Evolutionary conservation across 2,329 filamentous ascomycete genomes (phyloP).

Genomic region (Colletotrichum coccodes): DNA sequence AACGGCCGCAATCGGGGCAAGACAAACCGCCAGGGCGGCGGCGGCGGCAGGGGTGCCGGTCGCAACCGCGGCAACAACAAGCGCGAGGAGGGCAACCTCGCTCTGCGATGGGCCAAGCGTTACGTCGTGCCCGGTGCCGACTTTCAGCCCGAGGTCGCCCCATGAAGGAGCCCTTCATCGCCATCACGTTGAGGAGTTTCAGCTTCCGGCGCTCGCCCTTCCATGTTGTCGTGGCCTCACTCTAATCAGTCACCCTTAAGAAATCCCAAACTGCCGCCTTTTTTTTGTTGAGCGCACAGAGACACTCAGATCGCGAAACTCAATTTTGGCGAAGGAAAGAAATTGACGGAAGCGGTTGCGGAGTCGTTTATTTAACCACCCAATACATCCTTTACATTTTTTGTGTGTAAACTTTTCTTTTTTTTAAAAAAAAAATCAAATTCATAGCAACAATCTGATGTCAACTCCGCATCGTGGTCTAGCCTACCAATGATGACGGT

Average conservation of each 20-base stretch:
- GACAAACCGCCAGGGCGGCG: too few relatives aligned
- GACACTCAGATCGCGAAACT: neutral
- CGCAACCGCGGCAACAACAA: constrained; percentile 13
- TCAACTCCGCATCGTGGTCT: constrained; percentile 6
- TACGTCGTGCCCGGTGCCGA: constrained; percentile 23
- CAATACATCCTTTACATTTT: constrained; percentile 14
- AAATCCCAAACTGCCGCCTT: neutral
- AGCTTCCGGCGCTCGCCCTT: neutral
- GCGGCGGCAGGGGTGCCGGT: too few relatives aligned
- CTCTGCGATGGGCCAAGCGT: constrained; percentile 25
- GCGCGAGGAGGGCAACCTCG: neutral
- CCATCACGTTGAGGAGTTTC: neutral
- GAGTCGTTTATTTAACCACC: neutral
- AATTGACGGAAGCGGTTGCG: neutral
- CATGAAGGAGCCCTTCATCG: neutral
- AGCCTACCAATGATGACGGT: neutral
- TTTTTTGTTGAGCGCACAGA: neutral
- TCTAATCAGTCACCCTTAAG: constrained; percentile 10
- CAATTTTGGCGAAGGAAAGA: neutral
- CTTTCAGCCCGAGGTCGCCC: constrained; percentile 15
- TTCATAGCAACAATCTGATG: constrained; percentile 14
- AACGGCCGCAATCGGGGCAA: constrained; percentile 34
- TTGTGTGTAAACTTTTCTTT: constrained; percentile 19
- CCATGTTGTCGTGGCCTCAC: neutral
- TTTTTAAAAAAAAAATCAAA: constrained; percentile 1